Conservation (phyloP, 495 filamentous ascomycete genomes). For the Cryomyces antarcticus region DNA sequence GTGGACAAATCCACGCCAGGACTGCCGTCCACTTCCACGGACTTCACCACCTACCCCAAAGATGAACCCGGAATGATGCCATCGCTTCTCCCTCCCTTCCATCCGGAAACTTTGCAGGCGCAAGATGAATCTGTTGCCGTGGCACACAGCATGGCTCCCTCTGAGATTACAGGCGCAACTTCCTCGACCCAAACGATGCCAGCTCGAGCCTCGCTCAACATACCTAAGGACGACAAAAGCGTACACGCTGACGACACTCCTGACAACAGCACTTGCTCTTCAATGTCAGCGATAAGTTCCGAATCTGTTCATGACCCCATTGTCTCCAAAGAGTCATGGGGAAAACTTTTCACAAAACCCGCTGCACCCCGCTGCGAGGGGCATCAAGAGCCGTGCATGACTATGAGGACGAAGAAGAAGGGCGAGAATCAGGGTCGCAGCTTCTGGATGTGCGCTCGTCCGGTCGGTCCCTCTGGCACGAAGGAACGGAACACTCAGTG, state of each 20-base stretch:
- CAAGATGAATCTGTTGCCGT: too few species aligned
- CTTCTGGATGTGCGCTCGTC: constrained; percentile 74
- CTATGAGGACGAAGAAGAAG: constrained; percentile 61
- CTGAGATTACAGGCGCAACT: too few species aligned
- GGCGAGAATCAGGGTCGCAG: constrained; percentile 66
- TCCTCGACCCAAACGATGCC: too few species aligned
- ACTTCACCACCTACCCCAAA: too few species aligned
- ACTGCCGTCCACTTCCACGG: too few species aligned
- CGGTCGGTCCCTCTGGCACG: constrained; percentile 60
- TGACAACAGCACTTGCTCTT: not conserved
- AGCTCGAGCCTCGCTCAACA: not conserved
- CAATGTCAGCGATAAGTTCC: not conserved
- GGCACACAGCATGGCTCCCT: too few species aligned
- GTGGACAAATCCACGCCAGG: too few species aligned
- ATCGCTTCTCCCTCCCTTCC: too few species aligned
- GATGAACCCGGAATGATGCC: too few species aligned
- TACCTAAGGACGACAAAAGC: constrained; percentile 1
- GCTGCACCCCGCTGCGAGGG: constrained; percentile 55
- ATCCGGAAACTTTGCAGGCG: too few species aligned
- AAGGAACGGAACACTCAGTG: constrained; percentile 70
- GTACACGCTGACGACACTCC: not conserved
- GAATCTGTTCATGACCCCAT: constrained; percentile 28
- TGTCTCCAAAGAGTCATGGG: constrained; percentile 58
- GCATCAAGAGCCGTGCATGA: constrained; percentile 72
- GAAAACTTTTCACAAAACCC: constrained; percentile 61